A percentile compares a stretch with the other conserved stretches of the same genome.
Evolutionary conservation across 306 rosid genomes (phyloP).

Genomic region (Ziziphus jujuba): DNA sequence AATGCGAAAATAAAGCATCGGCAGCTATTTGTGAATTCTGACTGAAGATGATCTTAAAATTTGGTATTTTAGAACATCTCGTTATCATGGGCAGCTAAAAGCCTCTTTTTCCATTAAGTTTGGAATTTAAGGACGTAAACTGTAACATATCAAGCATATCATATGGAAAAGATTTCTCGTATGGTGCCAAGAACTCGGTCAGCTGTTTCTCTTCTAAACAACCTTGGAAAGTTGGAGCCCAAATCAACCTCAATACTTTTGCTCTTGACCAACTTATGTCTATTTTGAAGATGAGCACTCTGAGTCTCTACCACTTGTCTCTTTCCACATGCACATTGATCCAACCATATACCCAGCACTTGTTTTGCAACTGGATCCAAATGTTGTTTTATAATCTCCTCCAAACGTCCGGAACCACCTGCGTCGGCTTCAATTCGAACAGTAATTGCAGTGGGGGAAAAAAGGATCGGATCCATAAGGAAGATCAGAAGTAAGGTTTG

Average conservation of each 20-base stretch:
- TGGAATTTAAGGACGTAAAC: too few relatives aligned
- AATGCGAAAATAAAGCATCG: too few relatives aligned
- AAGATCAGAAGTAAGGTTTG: constrained; percentile 56
- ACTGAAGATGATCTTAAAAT: too few relatives aligned
- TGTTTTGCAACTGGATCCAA: constrained; percentile 57
- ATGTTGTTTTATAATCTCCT: constrained; percentile 59
- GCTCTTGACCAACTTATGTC: constrained; percentile 59
- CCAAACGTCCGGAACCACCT: constrained; percentile 48
- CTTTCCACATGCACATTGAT: constrained; percentile 60
- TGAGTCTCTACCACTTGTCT: constrained; percentile 63
- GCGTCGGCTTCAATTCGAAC: constrained; percentile 43
- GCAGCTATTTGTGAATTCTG: too few relatives aligned
- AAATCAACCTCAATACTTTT: constrained; percentile 73
- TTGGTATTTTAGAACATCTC: too few relatives aligned
- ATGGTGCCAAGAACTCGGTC: constrained; percentile 48
- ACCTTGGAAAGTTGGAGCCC: constrained; percentile 67
- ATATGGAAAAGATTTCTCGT: constrained; percentile 36
- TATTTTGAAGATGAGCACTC: constrained; percentile 47
- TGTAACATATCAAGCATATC: background rate
- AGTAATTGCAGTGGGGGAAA: constrained; percentile 59
- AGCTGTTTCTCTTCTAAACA: constrained; percentile 69
- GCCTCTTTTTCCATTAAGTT: too few relatives aligned
- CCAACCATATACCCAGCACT: constrained; percentile 70
- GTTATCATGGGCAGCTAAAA: too few relatives aligned
- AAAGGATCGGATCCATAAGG: constrained; percentile 57